phyloP scores from a whole-genome alignment of 1,139 yeast genomes.

The Yamadazyma songkhlaensis region DNA sequence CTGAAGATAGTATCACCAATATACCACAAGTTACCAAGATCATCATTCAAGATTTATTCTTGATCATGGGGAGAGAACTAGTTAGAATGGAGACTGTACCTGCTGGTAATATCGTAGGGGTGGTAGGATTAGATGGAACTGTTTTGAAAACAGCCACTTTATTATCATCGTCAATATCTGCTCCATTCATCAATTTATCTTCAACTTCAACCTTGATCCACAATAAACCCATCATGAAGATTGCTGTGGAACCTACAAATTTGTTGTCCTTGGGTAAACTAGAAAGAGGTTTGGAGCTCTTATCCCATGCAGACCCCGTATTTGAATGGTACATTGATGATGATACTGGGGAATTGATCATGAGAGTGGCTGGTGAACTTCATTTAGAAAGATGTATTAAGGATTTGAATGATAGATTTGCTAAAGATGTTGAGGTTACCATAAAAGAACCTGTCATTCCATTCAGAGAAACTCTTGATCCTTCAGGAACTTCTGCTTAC shows the following conservation, averaged over 20 bases:
- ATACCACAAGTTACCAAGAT: slow-evolving; percentile 44
- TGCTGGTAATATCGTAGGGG: slow-evolving; percentile 94
- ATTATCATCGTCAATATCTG: slow-evolving; percentile 24
- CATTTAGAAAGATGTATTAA: slow-evolving; percentile 89
- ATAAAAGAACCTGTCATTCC: slow-evolving; percentile 95
- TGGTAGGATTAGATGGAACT: slow-evolving; percentile 83
- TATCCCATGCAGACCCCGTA: slow-evolving; percentile 91
- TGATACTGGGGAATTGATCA: slow-evolving; percentile 81
- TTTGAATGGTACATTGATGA: slow-evolving; percentile 83
- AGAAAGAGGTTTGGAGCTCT: slow-evolving; percentile 72
- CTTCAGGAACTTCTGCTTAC: slow-evolving; percentile 17
- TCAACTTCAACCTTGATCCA: slow-evolving; percentile 52
- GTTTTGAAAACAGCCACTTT: slow-evolving; percentile 87
- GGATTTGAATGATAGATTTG: slow-evolving; percentile 87
- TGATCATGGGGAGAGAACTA: slow-evolving; percentile 91
- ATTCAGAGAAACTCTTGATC: slow-evolving; percentile 75
- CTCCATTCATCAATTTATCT: slow-evolving; percentile 69
- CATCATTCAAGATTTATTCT: slow-evolving; percentile 63
- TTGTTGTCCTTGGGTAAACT: slow-evolving; percentile 76
- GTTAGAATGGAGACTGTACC: slow-evolving; percentile 78
- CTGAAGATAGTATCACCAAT: slow-evolving; percentile 44
- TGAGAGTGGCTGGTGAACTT: slow-evolving; percentile 94
- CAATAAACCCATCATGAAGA: slow-evolving; percentile 84
- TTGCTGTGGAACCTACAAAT: slow-evolving; percentile 90
- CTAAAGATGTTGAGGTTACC: slow-evolving; percentile 76